These are phyloP conservation scores for Teratosphaeria pseudoeucalypti DNA, from an alignment of 2,329 filamentous ascomycete genomes.

Conservation along the genomic window DNA sequence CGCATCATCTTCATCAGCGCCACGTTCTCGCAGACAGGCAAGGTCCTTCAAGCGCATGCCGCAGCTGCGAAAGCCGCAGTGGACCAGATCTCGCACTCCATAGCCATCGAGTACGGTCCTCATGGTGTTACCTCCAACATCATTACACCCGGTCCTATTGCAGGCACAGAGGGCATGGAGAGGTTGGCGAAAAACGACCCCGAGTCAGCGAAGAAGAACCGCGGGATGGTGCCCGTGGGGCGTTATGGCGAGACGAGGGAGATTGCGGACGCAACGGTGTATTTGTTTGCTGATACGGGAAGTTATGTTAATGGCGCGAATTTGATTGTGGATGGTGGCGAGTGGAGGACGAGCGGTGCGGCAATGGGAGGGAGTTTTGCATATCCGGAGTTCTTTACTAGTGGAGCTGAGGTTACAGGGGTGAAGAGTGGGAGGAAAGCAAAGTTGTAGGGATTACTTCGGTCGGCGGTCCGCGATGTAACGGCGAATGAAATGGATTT, in stretches of 20 bases:
- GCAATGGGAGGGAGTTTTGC: conserved; percentile 30
- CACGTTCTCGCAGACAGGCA: conserved; percentile 81
- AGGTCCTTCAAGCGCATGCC: conserved; percentile 81
- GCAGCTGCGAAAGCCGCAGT: conserved; percentile 83
- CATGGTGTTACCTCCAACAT: conserved; percentile 79
- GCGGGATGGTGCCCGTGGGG: conserved; percentile 54
- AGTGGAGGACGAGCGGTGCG: conserved; percentile 35
- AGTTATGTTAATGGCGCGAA: conserved; percentile 78
- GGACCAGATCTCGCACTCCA: conserved; percentile 68
- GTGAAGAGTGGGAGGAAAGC: conserved; percentile 47
- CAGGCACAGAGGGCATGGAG: conserved; percentile 59
- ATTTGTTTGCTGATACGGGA: conserved; percentile 73
- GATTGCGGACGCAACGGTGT: conserved; percentile 87
- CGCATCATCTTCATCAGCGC: conserved; percentile 85
- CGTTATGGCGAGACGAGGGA: conserved; percentile 73
- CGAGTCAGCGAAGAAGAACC: conserved; percentile 21
- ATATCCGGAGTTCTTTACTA: conserved; percentile 52
- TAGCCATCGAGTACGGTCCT: conserved; percentile 84
- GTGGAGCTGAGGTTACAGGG: conserved; percentile 43
- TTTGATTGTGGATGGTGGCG: conserved; percentile 55
- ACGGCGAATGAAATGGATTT: too few species aligned
- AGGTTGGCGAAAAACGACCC: conserved; percentile 28
- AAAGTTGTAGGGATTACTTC: background rate
- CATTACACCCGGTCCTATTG: conserved; percentile 79
- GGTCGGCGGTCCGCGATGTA: too few species aligned